Conservation (phyloP, 2,329 filamentous ascomycete genomes). For the Penicillium brevicompactum region DNA sequence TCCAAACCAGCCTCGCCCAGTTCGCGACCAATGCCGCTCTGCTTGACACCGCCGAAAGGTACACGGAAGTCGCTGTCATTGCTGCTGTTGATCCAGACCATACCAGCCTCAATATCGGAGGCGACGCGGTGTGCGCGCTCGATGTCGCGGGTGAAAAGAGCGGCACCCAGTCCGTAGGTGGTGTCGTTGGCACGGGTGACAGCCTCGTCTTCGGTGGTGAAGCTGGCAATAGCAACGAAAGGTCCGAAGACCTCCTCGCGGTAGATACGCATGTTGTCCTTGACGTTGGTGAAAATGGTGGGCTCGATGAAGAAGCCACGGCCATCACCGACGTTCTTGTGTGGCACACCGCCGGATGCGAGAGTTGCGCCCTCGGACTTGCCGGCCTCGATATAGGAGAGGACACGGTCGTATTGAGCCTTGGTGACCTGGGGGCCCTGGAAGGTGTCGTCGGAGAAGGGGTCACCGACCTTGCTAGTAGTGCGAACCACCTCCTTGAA, state of each 20-base stretch:
- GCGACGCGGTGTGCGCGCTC: slow-evolving; percentile 61
- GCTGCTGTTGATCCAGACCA: slow-evolving; percentile 70
- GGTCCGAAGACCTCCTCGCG: slow-evolving; percentile 66
- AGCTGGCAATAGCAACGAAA: slow-evolving; percentile 60
- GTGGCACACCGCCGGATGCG: slow-evolving; percentile 61
- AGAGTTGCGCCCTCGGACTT: slow-evolving; percentile 72
- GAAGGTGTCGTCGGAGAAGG: slow-evolving; percentile 40
- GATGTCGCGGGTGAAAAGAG: slow-evolving; percentile 56
- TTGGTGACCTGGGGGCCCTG: slow-evolving; percentile 41
- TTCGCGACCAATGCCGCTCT: slow-evolving; percentile 64
- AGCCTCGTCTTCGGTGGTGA: slow-evolving; percentile 63
- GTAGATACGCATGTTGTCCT: slow-evolving; percentile 60
- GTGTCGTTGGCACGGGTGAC: slow-evolving; percentile 61
- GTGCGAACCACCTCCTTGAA: slow-evolving; percentile 35
- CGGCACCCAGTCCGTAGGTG: slow-evolving; percentile 38
- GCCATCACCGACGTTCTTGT: slow-evolving; percentile 55
- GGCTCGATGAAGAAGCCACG: slow-evolving; percentile 68
- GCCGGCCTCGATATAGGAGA: slow-evolving; percentile 69
- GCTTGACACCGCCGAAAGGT: slow-evolving; percentile 65
- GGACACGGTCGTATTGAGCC: slow-evolving; percentile 52
- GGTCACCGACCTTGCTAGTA: slow-evolving; percentile 40
- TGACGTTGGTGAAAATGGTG: slow-evolving; percentile 61
- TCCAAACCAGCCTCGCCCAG: slow-evolving; percentile 62
- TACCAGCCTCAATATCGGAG: slow-evolving; percentile 64
- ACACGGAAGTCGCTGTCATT: slow-evolving; percentile 52